Percentiles rank a stretch among this genome's conserved stretches.
Evolutionary conservation across 768 basidiomycete species (phyloP).

Genomic region (Hericium alpestre): DNA sequence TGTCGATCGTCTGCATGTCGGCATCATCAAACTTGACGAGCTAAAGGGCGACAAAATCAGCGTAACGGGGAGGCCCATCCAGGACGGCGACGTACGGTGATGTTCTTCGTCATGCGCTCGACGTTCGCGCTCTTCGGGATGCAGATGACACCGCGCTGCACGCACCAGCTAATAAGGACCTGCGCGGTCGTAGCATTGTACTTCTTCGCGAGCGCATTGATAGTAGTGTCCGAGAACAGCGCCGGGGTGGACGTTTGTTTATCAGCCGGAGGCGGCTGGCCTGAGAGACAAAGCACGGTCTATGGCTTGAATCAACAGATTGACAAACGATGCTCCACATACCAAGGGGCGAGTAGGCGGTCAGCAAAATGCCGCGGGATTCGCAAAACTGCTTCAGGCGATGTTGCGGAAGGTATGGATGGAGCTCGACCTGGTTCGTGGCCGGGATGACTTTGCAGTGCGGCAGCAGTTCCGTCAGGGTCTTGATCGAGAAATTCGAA

Average conservation of each 20-base stretch:
- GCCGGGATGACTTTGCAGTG: conserved; percentile 46
- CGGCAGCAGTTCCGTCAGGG: conserved; percentile 28
- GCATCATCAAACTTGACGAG: conserved; percentile 25
- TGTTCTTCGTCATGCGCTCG: conserved; percentile 43
- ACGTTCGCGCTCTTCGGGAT: conserved; percentile 42
- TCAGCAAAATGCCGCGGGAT: conserved; percentile 47
- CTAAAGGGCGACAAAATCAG: conserved; percentile 9
- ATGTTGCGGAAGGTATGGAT: conserved; percentile 60
- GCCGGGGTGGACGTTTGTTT: background rate
- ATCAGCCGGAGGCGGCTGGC: background rate
- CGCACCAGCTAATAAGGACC: conserved; percentile 29
- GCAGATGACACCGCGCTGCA: conserved; percentile 39
- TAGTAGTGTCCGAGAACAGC: background rate
- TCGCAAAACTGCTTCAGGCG: conserved; percentile 47
- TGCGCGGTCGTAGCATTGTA: background rate
- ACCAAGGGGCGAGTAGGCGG: conserved; percentile 52
- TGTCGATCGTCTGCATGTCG: conserved; percentile 32
- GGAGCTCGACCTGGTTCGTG: conserved; percentile 59
- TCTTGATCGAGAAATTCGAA: conserved; percentile 30
- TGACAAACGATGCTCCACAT: background rate
- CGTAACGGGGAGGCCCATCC: background rate
- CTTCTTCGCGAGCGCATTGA: conserved; percentile 22
- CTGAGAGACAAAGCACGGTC: background rate
- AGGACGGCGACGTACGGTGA: conserved; percentile 19
- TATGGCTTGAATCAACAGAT: background rate